These are phyloP conservation scores for Trypanosoma cruzi DNA, from an alignment of 208 protist species.

Conservation along the genomic window DNA sequence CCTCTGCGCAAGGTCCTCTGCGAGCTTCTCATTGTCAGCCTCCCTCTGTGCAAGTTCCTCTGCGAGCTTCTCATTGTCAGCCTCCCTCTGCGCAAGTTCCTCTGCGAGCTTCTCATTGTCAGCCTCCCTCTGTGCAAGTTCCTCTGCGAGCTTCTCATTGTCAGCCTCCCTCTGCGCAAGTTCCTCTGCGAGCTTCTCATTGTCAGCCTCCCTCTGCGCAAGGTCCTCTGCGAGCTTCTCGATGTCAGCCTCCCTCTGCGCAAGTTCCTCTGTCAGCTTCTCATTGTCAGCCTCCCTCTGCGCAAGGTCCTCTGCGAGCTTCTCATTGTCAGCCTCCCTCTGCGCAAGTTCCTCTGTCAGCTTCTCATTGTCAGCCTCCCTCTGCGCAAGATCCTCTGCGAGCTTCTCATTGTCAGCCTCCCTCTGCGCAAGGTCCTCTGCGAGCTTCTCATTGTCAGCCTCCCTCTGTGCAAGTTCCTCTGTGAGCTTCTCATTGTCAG, in stretches of 20 bases:
- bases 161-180: not conserved
- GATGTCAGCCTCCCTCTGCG: not conserved
- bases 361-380: not conserved
- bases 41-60: not conserved
- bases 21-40: not conserved
- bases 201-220: not conserved
- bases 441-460: not conserved
- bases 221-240: not conserved
- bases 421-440: not conserved
- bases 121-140: not conserved
- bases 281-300: not conserved
- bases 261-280: not conserved
- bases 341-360: not conserved
- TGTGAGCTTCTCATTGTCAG: not conserved
- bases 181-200: not conserved
- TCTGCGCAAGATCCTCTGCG: not conserved
- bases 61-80: not conserved
- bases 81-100: not conserved
- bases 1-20: not conserved
- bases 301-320: not conserved
- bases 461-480: not conserved
- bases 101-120: not conserved
- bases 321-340: not conserved
- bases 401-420: not conserved
- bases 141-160: not conserved